Base-by-base conservation (phyloP, 2,329 filamentous ascomycete genomes). In the Fusarium setosum region DNA sequence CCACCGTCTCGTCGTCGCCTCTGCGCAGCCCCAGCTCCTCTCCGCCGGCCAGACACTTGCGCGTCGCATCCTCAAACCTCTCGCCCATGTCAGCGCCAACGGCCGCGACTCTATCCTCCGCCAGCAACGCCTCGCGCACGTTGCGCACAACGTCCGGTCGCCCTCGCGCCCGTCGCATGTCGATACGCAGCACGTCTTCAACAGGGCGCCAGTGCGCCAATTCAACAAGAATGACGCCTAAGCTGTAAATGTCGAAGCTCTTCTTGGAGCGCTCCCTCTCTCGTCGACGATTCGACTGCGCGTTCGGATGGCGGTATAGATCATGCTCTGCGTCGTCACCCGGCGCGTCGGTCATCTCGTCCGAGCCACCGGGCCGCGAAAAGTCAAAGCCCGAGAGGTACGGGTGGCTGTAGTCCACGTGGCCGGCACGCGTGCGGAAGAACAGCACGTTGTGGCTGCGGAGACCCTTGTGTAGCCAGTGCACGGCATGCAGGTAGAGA, bases 381-480 rank as follows among this genome's bases (percentile, higher is more conserved):
- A 84, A 86, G 61, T 87, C 85, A 72, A 87, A 87, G 31, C 85
- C 84, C 1, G 81, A 83, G 35, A 87, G 75, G 59, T 78, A 82
- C 0, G 83, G 83, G 29, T 75, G 72, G 10, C 67, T 63, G 55
- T 79, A 80, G 57, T 81, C 75, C 38, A 82, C 74, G 20, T 61
- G 53, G 59, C 72, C 74, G 20, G 58, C 42, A 24, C 57, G 57
- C 24, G 68, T 62, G 29, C 74, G 74, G 69, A 85, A 86, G 71
- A 87, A 86, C 11, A 88, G 70, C 26, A 88, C 78, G 67, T 85
- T 87, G 54, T 83, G 76, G 57, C 80, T 82, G 12, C 84, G 81
- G 6, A 88, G 76, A n/a, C 84, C 84, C 66, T 88, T 88, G 76
- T 87, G 85, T 6, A 88, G 77, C 85, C 84, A 87, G 60, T 85